Base-by-base conservation (phyloP, 495 filamentous ascomycete species). In the Talaromyces adpressus region DNA sequence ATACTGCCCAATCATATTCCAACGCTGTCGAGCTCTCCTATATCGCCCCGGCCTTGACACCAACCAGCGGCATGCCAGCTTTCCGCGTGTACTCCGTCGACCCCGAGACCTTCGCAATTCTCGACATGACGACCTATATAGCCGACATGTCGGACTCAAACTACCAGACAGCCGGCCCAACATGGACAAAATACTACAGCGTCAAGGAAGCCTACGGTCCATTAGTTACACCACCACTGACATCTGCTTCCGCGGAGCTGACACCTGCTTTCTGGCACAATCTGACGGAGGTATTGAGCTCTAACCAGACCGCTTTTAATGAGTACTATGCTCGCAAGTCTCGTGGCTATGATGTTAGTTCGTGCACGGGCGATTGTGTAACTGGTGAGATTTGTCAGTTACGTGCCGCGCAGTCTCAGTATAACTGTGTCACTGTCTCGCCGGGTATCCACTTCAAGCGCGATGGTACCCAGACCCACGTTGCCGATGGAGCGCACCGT, bases 181-280 rank as follows among this genome's bases (percentile, higher is more conserved):
- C 68, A 9, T 86, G 84, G 84, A 63, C 65, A 0, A 77, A 75
- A 0, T 82, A 82, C 67, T 86, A 86, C 70, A 79, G 77, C 4
- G 83, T 81, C 22, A 81, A 80, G 63, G 76, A 78, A 62, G 72
- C 73, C 12, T 86, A 86, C 63, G 81, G 82, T 25, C 63, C 75
- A 7, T 69, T 77, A 1, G 61, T 84, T 45, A 65, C 53, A n/a
- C 74, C 79, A 14, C 74, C 80, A 0, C 59, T 77, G 4, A 71
- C 69, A 0, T 70, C 72, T 32, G 29, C 69, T 0, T 41, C 53
- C 2, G 73, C 69, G 18, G 83, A 85, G 59, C 72, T 85, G 5
- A 79, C 78, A 0, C 77, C 82, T 0, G 80, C 79, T 7, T 85
- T 85, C 72, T 85, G 83, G 83, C 82, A 85, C 66, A 80, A 83